phyloP scores from a whole-genome alignment of 1,284 basidiomycete genomes.

The Neotropicomus parvogracilis region DNA sequence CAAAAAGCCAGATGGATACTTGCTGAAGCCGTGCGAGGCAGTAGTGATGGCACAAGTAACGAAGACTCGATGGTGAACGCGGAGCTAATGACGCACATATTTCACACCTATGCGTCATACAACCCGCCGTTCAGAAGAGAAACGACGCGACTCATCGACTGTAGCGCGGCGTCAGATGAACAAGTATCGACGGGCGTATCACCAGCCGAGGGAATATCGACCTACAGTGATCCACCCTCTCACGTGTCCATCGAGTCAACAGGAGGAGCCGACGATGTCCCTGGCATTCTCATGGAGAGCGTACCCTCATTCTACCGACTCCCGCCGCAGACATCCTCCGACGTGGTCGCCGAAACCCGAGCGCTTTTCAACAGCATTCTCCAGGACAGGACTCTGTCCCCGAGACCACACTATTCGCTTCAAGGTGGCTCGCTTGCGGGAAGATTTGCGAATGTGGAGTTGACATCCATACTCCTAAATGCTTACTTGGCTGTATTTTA shows the following conservation, averaged over 20 bases:
- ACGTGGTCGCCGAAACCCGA: slow-evolving; percentile 71
- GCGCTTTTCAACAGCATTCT: slow-evolving; percentile 70
- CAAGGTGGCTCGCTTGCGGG: slow-evolving; percentile 13
- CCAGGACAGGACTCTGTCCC: slow-evolving; percentile 39
- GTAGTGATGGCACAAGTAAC: slow-evolving; percentile 25
- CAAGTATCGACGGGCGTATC: slow-evolving; percentile 12
- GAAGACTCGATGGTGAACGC: slow-evolving; percentile 50
- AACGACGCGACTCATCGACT: slow-evolving; percentile 38
- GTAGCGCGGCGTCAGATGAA: slow-evolving; percentile 3
- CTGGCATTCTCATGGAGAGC: not conserved
- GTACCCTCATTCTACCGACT: slow-evolving; percentile 50
- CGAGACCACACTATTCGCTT: not conserved
- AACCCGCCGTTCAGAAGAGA: slow-evolving; percentile 62
- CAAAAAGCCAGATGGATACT: slow-evolving; percentile 86
- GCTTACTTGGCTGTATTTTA: slow-evolving; percentile 81
- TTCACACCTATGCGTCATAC: slow-evolving; percentile 87
- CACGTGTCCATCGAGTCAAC: not conserved
- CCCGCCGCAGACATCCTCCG: slow-evolving; percentile 71
- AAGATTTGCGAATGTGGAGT: slow-evolving; percentile 57
- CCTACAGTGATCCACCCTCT: not conserved
- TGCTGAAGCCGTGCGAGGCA: slow-evolving; percentile 70
- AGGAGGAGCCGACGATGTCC: not conserved
- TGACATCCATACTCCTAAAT: slow-evolving; percentile 69
- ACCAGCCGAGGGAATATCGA: not conserved
- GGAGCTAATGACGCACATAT: slow-evolving; percentile 77